Conservation (phyloP, 2,329 filamentous ascomycete species). For the Fusarium siculi region DNA sequence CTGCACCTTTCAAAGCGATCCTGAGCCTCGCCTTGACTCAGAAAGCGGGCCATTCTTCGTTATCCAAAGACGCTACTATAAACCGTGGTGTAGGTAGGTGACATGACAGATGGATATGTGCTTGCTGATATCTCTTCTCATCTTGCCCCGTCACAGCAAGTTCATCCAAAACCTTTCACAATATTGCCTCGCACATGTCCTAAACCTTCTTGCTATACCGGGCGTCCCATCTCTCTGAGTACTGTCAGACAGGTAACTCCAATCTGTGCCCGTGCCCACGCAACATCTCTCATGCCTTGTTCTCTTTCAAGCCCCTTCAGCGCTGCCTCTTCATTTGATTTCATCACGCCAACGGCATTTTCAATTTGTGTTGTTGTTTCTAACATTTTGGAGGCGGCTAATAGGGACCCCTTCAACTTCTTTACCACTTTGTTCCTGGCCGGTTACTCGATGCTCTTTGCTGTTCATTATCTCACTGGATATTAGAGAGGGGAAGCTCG, state of each 20-base stretch:
- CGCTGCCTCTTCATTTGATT: constrained; percentile 1
- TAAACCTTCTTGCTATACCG: not conserved
- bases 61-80: constrained; percentile 1
- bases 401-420: not conserved
- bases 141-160: not conserved
- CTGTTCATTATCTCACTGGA: not conserved
- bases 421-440: not conserved
- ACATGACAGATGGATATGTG: not conserved
- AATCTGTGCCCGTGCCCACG: constrained; percentile 10
- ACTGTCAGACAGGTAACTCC: constrained; percentile 8
- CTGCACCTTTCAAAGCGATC: not conserved
- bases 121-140: constrained; percentile 2
- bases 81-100: not conserved
- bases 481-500: not conserved
- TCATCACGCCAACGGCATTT: not conserved
- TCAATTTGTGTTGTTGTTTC: not conserved
- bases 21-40: constrained; percentile 12
- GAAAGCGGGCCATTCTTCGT: constrained; percentile 21
- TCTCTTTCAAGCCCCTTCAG: constrained; percentile 11
- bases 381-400: not conserved
- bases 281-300: constrained; percentile 1
- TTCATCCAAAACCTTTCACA: not conserved
- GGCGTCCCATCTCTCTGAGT: not conserved
- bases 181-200: not conserved
- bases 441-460: not conserved